phyloP scores from a whole-genome alignment of 371 early-diverging fungal genomes.

The Mucor racemosus region DNA sequence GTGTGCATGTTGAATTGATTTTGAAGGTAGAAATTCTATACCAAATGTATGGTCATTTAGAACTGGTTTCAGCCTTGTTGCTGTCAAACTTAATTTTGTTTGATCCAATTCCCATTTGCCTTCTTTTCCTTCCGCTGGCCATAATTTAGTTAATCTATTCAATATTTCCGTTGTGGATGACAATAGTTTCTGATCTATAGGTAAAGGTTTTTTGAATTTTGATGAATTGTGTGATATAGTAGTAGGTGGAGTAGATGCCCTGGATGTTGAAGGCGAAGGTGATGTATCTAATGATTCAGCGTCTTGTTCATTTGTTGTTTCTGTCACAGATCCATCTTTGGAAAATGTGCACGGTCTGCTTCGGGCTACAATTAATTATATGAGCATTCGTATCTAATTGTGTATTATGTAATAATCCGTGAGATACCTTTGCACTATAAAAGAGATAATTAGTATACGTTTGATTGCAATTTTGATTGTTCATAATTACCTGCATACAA shows the following conservation, averaged over 20 bases:
- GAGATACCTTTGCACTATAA: conserved; percentile 22
- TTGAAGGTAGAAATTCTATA: conserved; percentile 18
- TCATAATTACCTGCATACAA: conserved; percentile 49
- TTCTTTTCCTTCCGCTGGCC: conserved; percentile 34
- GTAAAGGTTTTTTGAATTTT: conserved; percentile 1
- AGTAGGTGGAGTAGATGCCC: conserved; percentile 1
- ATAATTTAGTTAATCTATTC: conserved; percentile 11
- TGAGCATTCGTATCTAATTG: too few relatives aligned
- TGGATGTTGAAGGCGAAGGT: background rate
- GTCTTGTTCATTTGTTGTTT: conserved; percentile 11
- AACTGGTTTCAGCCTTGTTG: background rate
- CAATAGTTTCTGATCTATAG: background rate
- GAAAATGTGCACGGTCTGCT: conserved; percentile 36
- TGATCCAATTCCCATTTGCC: conserved; percentile 34
- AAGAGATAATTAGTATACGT: background rate
- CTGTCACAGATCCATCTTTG: conserved; percentile 25
- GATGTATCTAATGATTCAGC: background rate
- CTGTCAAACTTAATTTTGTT: background rate
- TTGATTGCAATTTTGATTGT: background rate
- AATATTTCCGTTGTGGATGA: conserved; percentile 12
- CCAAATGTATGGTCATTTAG: background rate
- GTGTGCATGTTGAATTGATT: conserved; percentile 18
- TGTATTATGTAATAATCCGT: too few relatives aligned
- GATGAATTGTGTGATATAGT: background rate
- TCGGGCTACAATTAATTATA: conserved; percentile 21